Evolutionary conservation across 1,284 basidiomycete genomes (phyloP), one percentile per base, ranked within the genome.

Genomic region (Malassezia caprae): DNA sequence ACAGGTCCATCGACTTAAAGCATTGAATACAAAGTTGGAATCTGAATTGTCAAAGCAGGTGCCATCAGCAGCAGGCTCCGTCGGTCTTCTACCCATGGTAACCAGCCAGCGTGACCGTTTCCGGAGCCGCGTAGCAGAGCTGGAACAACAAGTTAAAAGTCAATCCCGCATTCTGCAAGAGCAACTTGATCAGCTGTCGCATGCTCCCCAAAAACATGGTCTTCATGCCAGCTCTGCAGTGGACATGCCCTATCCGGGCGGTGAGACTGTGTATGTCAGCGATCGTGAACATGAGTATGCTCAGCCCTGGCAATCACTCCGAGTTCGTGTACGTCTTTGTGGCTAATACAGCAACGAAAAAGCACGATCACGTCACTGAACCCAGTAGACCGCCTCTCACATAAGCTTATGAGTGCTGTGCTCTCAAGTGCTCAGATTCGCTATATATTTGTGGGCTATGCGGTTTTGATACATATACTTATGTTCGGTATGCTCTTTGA

Each of bases 221-320:
- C 13, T 23, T n/a, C 23, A 26, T 27, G 31, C 13, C 31, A n/a
- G 32, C 32, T 34, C 34, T 8, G 8, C 41, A 3, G 27, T 15
- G 21, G 48, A 55, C 4, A 32, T 30, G 44, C 42, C 96, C 93
- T 62, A 63, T 26, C 57, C 60, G 8, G 32, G 32, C 13, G 3
- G 32, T n/a, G n/a, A 6, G 11, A 11, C 2, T 34, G n/a, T 34
- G 32, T 13, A 34, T 34, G 15, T 34, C n/a, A 13, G 15, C 11
- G 32, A 34, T n/a, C n/a, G 4, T 34, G n/a, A 96, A 72, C 91
- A 98, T 73, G 88, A 94, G 75, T 82, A 86, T 44, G 88, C 96
- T 83, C 96, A 98, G 70, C 93, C 93, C 0, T 98, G 96, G 75
- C 90, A 96, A 75, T 88, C 87, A 4, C 96, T 98, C 80, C 83